These are phyloP conservation scores for Colletotrichum viniferum DNA, from an alignment of 2,329 filamentous ascomycete genomes.

Conservation along the genomic window DNA sequence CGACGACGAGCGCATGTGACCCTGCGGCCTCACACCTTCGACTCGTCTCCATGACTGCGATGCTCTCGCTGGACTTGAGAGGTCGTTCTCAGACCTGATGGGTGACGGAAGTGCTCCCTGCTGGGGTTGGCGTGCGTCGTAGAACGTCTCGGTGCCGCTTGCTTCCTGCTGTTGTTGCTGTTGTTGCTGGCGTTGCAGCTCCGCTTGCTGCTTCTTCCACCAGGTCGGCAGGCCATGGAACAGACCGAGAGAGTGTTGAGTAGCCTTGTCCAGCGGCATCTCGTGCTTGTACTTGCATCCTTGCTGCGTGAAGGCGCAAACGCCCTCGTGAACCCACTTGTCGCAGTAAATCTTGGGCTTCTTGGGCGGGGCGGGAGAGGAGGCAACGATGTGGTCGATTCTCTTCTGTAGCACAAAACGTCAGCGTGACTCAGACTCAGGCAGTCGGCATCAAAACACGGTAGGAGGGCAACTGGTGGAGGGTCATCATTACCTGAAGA, in stretches of 20 bases:
- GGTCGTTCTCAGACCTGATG: not conserved
- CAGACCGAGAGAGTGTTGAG: slow-evolving; percentile 73
- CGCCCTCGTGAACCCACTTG: slow-evolving; percentile 86
- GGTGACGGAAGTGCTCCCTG: not conserved
- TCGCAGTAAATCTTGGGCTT: slow-evolving; percentile 78
- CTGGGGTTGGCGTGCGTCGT: not conserved
- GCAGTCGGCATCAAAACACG: not conserved
- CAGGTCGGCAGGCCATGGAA: slow-evolving; percentile 66
- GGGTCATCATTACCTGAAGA: slow-evolving; percentile 35
- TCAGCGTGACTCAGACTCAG: not conserved
- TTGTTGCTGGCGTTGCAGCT: slow-evolving; percentile 34
- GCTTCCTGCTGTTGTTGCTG: not conserved
- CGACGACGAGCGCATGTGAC: not conserved
- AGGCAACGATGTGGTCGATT: slow-evolving; percentile 30
- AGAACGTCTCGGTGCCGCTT: not conserved
- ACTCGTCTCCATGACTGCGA: slow-evolving; percentile 10
- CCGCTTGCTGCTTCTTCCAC: slow-evolving; percentile 62
- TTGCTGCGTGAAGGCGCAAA: slow-evolving; percentile 84
- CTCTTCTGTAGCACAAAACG: slow-evolving; percentile 28
- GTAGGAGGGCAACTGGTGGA: not conserved
- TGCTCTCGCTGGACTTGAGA: not conserved
- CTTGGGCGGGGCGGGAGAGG: slow-evolving; percentile 44
- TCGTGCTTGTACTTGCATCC: slow-evolving; percentile 91
- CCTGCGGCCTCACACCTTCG: not conserved
- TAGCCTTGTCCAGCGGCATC: slow-evolving; percentile 75